Base-by-base conservation (phyloP, 2,329 filamentous ascomycete genomes). In the Cercospora sesami region DNA sequence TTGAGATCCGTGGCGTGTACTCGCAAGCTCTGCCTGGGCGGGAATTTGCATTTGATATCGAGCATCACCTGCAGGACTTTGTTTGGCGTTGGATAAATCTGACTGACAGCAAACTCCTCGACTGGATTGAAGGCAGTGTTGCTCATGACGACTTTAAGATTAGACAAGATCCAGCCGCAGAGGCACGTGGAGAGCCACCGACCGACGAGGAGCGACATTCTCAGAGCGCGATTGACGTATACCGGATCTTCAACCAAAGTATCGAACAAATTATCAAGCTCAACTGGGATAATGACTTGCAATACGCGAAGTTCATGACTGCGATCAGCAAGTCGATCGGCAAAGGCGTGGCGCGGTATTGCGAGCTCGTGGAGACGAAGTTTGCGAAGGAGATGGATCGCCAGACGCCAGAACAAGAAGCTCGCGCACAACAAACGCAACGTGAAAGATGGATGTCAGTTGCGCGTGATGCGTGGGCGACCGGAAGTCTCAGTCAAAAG, bases 251-350 rank as follows among this genome's bases (percentile, higher is more conserved):
- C 84, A 96, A 94, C 75, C 92, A 97, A 80, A 92, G 91, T 18
- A 89, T 96, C 39, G 91, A 97, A 71, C 92, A 96, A 75, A 88
- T 99, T 64, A 89, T 92, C 64, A 85, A 92, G 73, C 85, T 99
- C 10, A 89, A 94, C 69, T 99, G 95, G 95, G 91, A 93, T 71
- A 93, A 98, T 77, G 92, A 97, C 75, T 85, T 96, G 42, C 94
- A 97, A 72, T 92, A 97, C 77, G 94, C 95, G 45, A 93, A 94
- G 70, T 99, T 99, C 80, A 98, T 98, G 94, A 99, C 95, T 16
- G 89, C 93, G 1, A 83, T 97, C 16, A 90, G 94, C 14, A 96
- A 93, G 75, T 90, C 91, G 0, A 92, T 98, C 68, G 90, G 94
- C 1, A 85, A 87, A 58, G 94, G 93, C 18, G 87, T 99, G 59